These are phyloP conservation scores for Microdochium trichocladiopsis DNA, from an alignment of 2,329 filamentous ascomycete genomes.

Conservation along the genomic window DNA sequence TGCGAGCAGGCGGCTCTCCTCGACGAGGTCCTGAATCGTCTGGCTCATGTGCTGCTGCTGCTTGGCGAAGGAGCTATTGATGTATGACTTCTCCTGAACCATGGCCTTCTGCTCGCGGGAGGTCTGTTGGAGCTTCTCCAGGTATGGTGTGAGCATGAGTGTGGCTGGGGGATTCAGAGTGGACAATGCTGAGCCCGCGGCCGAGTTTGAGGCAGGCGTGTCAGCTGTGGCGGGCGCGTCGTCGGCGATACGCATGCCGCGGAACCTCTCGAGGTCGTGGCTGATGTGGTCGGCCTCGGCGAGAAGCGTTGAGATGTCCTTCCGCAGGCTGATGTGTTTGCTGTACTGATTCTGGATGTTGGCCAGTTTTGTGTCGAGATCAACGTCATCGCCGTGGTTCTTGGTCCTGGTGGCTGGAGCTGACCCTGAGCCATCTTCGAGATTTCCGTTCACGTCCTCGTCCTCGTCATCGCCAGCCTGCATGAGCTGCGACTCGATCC, in stretches of 20 bases:
- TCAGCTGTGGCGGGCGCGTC: neutral
- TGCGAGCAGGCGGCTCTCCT: constrained; percentile 56
- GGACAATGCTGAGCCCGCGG: constrained; percentile 10
- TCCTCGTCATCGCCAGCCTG: constrained; percentile 36
- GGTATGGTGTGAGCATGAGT: constrained; percentile 48
- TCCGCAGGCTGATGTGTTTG: constrained; percentile 42
- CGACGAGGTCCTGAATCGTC: constrained; percentile 44
- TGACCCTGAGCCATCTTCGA: too few species aligned
- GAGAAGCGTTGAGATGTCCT: constrained; percentile 35
- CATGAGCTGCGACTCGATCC: constrained; percentile 57
- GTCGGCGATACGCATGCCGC: neutral
- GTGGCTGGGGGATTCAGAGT: constrained; percentile 15
- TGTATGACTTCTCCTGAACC: constrained; percentile 51
- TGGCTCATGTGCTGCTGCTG: constrained; percentile 44
- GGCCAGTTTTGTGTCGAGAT: constrained; percentile 32
- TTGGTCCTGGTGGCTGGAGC: constrained; percentile 3
- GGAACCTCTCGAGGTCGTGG: constrained; percentile 4
- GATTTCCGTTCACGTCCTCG: too few species aligned
- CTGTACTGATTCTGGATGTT: constrained; percentile 47
- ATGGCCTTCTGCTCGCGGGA: constrained; percentile 49
- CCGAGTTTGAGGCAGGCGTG: neutral
- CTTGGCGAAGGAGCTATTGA: constrained; percentile 40
- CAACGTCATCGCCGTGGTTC: constrained; percentile 8
- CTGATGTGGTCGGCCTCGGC: constrained; percentile 16
- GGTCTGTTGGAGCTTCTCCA: constrained; percentile 43